Base-by-base conservation (phyloP, 257 asterid species). In the Lycium barbarum region DNA sequence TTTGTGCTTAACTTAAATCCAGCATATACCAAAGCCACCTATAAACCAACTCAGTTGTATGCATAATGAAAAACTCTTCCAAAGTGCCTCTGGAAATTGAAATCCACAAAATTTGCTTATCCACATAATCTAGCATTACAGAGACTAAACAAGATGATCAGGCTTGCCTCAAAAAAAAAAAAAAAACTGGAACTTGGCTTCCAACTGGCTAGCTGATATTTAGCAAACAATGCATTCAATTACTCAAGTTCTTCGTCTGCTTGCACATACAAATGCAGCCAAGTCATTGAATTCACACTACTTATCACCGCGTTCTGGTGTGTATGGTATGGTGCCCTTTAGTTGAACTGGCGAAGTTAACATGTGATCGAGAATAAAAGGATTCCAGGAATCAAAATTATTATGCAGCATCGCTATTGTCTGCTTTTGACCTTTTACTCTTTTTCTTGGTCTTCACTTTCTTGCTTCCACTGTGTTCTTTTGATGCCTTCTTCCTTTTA, bases 361-460 rank as follows among this genome's bases (percentile, higher is more conserved):
- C 65, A 58, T 58, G 61, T 17, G 20, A 58, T 58, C 22, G 3
- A 58, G 20, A 15, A 17, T 17, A 4, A 1, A 18, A 8, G 65
- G 9, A 58, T 6, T 58, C 65, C 65, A 58, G 20, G 9, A 15
- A 15, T 7, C 10, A 58, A 58, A 58, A 18, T 58, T 22, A 17
- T 58, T 58, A 58, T 5, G 65, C 65, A 58, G 65, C 65, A 58
- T 58, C 65, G 10, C 63, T 17, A 58, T 8, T 58, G 22, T 58
- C 91, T 17, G 3, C 88, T 55, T 82, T 55, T 35, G 59, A 83
- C 76, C 61, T 88, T 89, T 86, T 88, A 79, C 90, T 82, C 55
- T 81, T 66, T 83, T 88, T 92, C 89, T 88, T 90, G 3, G 89
- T 88, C 84, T 90, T 92, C 22, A 10, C 68, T 87, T 90, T 93